Conservation (phyloP, 2,329 filamentous ascomycete genomes). For the Cercospora sojina region DNA sequence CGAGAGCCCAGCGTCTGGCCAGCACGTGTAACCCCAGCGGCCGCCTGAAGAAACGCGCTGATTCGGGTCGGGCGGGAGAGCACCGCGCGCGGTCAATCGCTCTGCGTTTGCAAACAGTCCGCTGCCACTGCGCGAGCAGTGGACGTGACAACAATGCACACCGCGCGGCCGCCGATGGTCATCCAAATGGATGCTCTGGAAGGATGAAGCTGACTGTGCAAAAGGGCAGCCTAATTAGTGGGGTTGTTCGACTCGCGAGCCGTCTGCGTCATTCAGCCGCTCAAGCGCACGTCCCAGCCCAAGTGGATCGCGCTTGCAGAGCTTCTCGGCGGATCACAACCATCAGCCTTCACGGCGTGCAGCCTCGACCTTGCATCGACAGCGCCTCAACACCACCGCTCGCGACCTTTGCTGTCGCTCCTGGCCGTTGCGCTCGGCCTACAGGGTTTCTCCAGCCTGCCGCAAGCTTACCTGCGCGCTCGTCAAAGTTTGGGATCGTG, state of each 20-base stretch:
- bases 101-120: not conserved
- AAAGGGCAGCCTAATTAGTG: slow-evolving; percentile 2
- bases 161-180: not conserved
- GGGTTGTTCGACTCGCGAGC: slow-evolving; percentile 1
- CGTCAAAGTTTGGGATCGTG: slow-evolving; percentile 25
- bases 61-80: slow-evolving; percentile 2
- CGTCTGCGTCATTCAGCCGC: slow-evolving; percentile 11
- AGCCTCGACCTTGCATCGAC: slow-evolving; percentile 13
- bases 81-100: not conserved
- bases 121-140: not conserved
- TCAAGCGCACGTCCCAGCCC: not conserved
- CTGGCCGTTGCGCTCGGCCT: slow-evolving; percentile 13
- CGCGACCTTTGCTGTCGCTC: slow-evolving; percentile 18
- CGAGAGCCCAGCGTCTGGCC: slow-evolving; percentile 15
- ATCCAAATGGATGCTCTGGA: not conserved
- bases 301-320: not conserved
- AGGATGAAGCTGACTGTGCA: slow-evolving; percentile 19
- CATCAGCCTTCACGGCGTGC: slow-evolving; percentile 14
- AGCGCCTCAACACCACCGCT: slow-evolving; percentile 12
- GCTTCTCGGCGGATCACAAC: slow-evolving; percentile 7
- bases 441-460: slow-evolving; percentile 24
- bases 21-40: slow-evolving; percentile 23
- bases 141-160: not conserved
- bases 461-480: slow-evolving; percentile 22
- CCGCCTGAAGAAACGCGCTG: slow-evolving; percentile 13